Conservation (phyloP, 176 grass and related monocot genomes). For the Eragrostis nindensis region DNA sequence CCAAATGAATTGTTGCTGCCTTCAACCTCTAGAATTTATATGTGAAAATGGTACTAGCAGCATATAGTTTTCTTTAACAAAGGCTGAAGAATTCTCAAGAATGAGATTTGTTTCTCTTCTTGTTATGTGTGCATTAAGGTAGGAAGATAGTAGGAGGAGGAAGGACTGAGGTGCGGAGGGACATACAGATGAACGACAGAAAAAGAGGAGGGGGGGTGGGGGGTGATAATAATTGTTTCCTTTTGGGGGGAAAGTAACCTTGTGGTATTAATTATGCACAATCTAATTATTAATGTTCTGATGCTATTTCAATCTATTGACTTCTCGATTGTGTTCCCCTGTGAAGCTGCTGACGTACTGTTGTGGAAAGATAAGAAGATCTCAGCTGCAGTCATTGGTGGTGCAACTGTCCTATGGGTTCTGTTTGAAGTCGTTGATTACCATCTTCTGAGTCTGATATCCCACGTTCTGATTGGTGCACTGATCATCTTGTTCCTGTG, state of each 20-base stretch:
- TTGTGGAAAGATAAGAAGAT: conserved; percentile 88
- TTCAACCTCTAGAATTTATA: background rate
- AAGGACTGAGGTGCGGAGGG: background rate
- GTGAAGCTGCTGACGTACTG: conserved; percentile 80
- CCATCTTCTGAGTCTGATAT: conserved; percentile 68
- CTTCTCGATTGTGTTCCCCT: conserved; percentile 2
- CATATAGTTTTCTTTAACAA: background rate
- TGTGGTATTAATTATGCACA: no score
- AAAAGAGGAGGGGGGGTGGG: no score
- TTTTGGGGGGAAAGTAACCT: no score
- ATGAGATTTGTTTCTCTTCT: background rate
- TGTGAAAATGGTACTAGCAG: background rate
- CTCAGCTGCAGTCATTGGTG: conserved; percentile 62
- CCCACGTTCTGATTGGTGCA: conserved; percentile 56
- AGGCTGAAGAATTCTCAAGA: background rate
- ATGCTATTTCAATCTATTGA: background rate
- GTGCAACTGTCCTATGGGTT: conserved; percentile 74
- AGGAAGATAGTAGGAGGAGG: background rate
- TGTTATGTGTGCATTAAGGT: background rate
- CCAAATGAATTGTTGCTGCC: background rate
- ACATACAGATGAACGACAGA: background rate
- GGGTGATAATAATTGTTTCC: no score
- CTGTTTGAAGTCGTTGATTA: conserved; percentile 80
- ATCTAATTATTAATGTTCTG: background rate
- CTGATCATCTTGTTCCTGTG: conserved; percentile 68